These are phyloP conservation scores for Lepidium didymum DNA, from an alignment of 345 rosid genomes.

Conservation along the genomic window DNA sequence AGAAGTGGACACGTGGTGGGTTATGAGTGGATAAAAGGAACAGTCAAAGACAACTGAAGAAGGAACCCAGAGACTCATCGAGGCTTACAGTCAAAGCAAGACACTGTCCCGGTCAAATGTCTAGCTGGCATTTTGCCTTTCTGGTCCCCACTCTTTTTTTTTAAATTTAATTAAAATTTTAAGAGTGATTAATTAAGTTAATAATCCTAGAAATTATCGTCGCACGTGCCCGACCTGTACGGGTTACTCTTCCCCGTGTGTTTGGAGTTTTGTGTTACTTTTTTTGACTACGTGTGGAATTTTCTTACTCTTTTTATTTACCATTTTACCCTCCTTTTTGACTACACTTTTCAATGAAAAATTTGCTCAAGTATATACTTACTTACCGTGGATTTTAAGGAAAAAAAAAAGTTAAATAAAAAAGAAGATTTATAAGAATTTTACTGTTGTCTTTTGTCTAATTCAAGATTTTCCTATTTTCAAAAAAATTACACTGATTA, in stretches of 20 bases:
- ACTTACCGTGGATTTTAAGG: slow-evolving; percentile 16
- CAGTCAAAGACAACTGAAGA: slow-evolving; percentile 22
- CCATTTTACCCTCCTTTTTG: slow-evolving; percentile 1
- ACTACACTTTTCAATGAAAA: neutral
- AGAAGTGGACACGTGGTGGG: slow-evolving; percentile 12
- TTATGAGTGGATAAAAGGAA: slow-evolving; percentile 1
- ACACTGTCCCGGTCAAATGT: slow-evolving; percentile 33
- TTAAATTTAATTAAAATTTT: neutral
- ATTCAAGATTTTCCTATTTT: neutral
- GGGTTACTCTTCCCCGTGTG: slow-evolving; percentile 28
- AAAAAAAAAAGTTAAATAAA: neutral
- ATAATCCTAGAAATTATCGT: slow-evolving; percentile 22
- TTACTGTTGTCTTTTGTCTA: slow-evolving; percentile 5
- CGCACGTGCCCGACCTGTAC: slow-evolving; percentile 30
- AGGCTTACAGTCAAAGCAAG: slow-evolving; percentile 30
- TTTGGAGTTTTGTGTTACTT: slow-evolving; percentile 26
- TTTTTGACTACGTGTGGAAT: slow-evolving; percentile 20
- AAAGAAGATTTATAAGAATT: neutral
- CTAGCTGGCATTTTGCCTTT: slow-evolving; percentile 25
- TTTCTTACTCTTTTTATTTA: neutral
- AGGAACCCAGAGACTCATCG: slow-evolving; percentile 4
- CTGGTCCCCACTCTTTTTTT: slow-evolving; percentile 12
- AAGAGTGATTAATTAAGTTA: slow-evolving; percentile 6
- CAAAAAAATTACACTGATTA: neutral
- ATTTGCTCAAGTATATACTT: neutral